These are phyloP conservation scores for Boletus bicolor DNA, from an alignment of 768 basidiomycete genomes.

Conservation along the genomic window DNA sequence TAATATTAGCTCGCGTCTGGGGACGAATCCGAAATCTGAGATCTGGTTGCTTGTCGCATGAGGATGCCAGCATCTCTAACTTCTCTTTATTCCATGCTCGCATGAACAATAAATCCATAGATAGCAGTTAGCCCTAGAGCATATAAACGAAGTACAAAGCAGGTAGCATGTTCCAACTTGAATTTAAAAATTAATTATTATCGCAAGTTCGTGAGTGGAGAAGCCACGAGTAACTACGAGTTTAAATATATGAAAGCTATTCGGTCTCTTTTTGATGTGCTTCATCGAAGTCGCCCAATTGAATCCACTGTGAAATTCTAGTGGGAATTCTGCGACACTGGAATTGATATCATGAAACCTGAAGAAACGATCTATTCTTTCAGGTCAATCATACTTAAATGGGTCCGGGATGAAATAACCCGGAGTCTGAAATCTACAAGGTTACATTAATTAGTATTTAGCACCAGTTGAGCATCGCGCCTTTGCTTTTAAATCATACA, in stretches of 20 bases:
- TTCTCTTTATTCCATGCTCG: neutral
- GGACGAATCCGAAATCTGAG: too few relatives aligned
- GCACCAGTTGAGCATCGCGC: too few relatives aligned
- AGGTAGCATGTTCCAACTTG: neutral
- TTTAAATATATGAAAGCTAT: neutral
- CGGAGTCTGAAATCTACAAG: too few relatives aligned
- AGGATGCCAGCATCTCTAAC: neutral
- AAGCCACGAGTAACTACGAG: neutral
- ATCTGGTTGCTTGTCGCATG: too few relatives aligned
- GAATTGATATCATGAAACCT: too few relatives aligned
- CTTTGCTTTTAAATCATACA: conserved; percentile 3
- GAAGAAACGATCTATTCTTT: neutral
- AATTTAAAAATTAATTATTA: neutral
- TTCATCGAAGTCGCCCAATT: neutral
- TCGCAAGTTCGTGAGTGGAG: too few relatives aligned
- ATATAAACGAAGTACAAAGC: neutral
- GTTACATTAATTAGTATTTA: neutral
- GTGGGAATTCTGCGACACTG: neutral
- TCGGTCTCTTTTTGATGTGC: neutral
- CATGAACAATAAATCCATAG: neutral
- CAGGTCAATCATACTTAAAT: neutral
- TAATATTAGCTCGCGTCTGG: too few relatives aligned
- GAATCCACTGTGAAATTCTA: neutral
- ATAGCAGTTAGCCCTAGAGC: neutral
- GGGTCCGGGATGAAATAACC: too few relatives aligned